Evolutionary conservation across 208 protist genomes (phyloP), one percentile per base, ranked within the genome.

Genomic region (Trypanosoma melophagium): DNA sequence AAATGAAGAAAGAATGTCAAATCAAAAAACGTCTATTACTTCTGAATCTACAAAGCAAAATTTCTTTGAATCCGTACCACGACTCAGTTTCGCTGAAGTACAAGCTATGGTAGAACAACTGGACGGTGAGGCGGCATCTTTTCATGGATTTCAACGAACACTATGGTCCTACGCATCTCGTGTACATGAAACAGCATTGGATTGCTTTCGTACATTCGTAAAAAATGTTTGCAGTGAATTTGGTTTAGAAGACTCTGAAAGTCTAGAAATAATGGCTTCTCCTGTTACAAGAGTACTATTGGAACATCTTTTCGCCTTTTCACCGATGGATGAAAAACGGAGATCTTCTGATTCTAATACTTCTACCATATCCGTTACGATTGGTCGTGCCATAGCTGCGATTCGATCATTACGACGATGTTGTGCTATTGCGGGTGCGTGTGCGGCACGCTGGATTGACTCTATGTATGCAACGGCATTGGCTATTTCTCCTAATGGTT

Each of bases 391-490:
- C 17, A 25, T 64, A 25, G 70, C 70, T 17, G 19, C 57, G 24
- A 64, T 76, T 62, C 42, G 49, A 21, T 21, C 42, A 2, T 45
- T 76, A 4, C 60, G 60, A 14, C 52, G 65, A 16, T 77, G 60
- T 57, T 72, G 52, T 22, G 60, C 40, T 24, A 50, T 67, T 3
- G 45, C 65, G 17, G 57, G 55, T 21, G 17, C 64, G 0, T 63
- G 65, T 44, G 58, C 72, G 4, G 66, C 65, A 14, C 60, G 66
- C 12, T 86, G 81, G 81, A 63, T 86, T 12, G 72, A 80, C n/a
- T 24, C 54, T 13, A 86, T 86, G 77, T 86, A 86, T 55, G 63
- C 49, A 21, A 53, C 64, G 21, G 76, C 81, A 10, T 68, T 86
- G 22, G 49, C 49, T 17, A 42, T 77, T 35, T 63, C 77, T 22